Conservation (phyloP, 768 basidiomycete genomes). For the Calocybe cyanea region DNA sequence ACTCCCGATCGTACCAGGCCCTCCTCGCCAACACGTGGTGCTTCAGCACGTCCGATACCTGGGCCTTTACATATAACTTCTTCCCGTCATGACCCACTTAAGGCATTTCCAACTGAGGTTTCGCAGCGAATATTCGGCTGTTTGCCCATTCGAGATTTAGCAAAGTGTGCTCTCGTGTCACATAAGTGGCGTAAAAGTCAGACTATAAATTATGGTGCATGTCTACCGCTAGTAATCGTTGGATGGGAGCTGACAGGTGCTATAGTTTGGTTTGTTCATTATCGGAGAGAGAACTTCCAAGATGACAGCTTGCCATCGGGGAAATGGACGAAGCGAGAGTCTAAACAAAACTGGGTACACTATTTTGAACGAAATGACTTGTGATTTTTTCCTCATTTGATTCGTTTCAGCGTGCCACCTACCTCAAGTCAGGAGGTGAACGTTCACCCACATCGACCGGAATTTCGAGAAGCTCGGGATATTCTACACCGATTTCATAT, state of each 20-base stretch:
- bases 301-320: slow-evolving; percentile 73
- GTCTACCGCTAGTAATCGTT: too few species aligned
- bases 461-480: slow-evolving; percentile 41
- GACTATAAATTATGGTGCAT: slow-evolving; percentile 83
- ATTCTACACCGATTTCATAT: slow-evolving; percentile 44
- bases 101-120: slow-evolving; percentile 73
- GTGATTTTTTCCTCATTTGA: slow-evolving; percentile 5
- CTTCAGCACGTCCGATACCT: slow-evolving; percentile 44
- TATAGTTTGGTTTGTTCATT: slow-evolving; percentile 92
- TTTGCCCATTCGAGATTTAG: slow-evolving; percentile 62
- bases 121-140: slow-evolving; percentile 72
- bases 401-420: slow-evolving; percentile 49
- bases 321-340: slow-evolving; percentile 91
- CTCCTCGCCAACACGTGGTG: slow-evolving; percentile 46
- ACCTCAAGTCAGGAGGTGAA: slow-evolving; percentile 37
- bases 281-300: slow-evolving; percentile 83
- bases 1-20: slow-evolving; percentile 67
- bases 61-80: slow-evolving; percentile 41
- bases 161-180: slow-evolving; percentile 75
- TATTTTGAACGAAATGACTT: slow-evolving; percentile 2
- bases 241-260: too few species aligned
- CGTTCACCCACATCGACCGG: slow-evolving; percentile 34
- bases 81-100: slow-evolving; percentile 56
- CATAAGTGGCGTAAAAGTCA: slow-evolving; percentile 88
- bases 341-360: slow-evolving; percentile 88